Conservation (phyloP, 2,329 filamentous ascomycete species). For the Aspergillus fructus region DNA sequence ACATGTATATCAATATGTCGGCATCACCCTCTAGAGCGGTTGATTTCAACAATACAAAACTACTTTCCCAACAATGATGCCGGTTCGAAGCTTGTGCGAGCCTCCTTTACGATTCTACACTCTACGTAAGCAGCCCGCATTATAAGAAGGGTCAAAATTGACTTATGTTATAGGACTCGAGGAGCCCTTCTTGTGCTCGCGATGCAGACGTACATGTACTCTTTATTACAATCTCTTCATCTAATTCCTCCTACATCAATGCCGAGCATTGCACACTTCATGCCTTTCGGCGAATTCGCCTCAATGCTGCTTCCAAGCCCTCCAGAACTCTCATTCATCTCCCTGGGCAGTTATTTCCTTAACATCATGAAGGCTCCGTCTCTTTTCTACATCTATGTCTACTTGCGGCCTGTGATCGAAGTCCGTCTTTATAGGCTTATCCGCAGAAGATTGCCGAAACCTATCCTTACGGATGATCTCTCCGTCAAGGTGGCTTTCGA, state of each 20-base stretch:
- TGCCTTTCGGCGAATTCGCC: constrained; percentile 39
- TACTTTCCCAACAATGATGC: constrained; percentile 25
- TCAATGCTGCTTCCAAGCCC: constrained; percentile 34
- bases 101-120: constrained; percentile 27
- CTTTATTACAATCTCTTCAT: constrained; percentile 43
- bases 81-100: constrained; percentile 26
- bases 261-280: constrained; percentile 31
- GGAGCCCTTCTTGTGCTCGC: constrained; percentile 37
- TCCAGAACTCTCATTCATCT: constrained; percentile 25
- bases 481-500: constrained; percentile 44
- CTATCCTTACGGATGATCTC: constrained; percentile 39
- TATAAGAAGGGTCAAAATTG: not conserved
- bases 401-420: constrained; percentile 38
- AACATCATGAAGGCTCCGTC: constrained; percentile 37
- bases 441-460: constrained; percentile 43
- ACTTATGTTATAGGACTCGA: constrained; percentile 28
- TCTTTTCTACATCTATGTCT: constrained; percentile 35
- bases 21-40: constrained; percentile 37
- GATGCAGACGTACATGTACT: constrained; percentile 44
- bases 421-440: constrained; percentile 42
- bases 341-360: constrained; percentile 26
- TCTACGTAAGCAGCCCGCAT: constrained; percentile 26
- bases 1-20: constrained; percentile 38
- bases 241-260: constrained; percentile 36
- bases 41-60: constrained; percentile 30